Evolutionary conservation across 371 early-diverging fungal genomes (phyloP), one percentile per base, ranked within the genome.

Genomic region (Lichtheimia hyalospora): DNA sequence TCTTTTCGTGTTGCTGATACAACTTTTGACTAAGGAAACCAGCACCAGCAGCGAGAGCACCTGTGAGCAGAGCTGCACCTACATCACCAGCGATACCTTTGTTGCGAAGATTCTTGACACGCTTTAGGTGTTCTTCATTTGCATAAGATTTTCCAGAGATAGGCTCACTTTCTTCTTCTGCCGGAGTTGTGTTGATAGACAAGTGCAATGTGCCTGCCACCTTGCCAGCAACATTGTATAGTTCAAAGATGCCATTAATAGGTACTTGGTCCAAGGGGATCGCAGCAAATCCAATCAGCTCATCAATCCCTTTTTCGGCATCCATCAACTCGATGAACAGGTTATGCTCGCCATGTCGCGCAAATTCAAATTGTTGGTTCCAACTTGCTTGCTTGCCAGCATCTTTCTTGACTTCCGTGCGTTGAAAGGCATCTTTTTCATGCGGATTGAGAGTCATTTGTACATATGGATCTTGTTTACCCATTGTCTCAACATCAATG

Each of bases 401-500:
- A 42, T 81, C 63, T 67, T 84, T 80, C 63, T 81, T 77, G 51
- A 76, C 76, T 55, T 71, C 76, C 25, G 85, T 84, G 64, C 73
- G 77, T 55, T 80, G 71, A 75, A 70, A 84, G 20, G 76, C 57
- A 43, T 80, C 71, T 60, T 71, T 62, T 49, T 82, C 62, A 39
- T 61, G 57, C 49, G 68, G 55, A 49, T 81, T 60, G 58, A 83
- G 65, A 16, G 81, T 65, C 67, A 81, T 77, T 63, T 74, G 80
- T 52, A 83, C 50, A 49, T 69, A 84, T 42, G 85, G 82, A 52
- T 84, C 83, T 67, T 84, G 76, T 73, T 81, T 83, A 62, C 82
- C 83, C 40, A 80, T 28, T 18, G 49, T 21, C 64, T 82, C 79
- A 42, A 64, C 75, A 62, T 69, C 64, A 28, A 62, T 43, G 61